Evolutionary conservation across 2,329 filamentous ascomycete genomes (phyloP), one percentile per base, ranked within the genome.

Genomic region (Xylariaceae sp.): DNA sequence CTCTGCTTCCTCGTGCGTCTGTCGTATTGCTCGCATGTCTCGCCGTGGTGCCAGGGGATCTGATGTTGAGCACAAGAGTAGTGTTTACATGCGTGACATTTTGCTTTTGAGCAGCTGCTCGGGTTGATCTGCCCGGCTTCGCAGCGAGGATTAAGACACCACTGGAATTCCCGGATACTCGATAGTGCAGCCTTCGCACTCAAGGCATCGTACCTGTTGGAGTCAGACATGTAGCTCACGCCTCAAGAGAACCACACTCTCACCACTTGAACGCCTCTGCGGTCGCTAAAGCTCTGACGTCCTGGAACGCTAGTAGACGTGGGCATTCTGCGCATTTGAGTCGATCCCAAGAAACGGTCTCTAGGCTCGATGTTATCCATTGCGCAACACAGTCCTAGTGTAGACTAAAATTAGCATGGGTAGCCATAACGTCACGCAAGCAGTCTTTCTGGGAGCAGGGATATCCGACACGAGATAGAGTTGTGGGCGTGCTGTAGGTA

Each of bases 21-120:
- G 29, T 67, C 62, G 42, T 64, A 67, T 34, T 64, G 50, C 1
- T 56, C 53, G 47, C 66, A 69, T 0, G 63, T 66, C 39, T 65
- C 60, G 6, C 58, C 57, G 3, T 44, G 46, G 34, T 69, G 66
- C 63, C 65, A 67, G 4, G 59, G 59, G 1, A 67, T 45, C 17
- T 60, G 50, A 48, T 69, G 66, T 2, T 41, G 44, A 15, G 63
- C 51, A 44, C 66, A 69, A 13, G 62, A 53, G 1, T 42, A 41
- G 3, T 50, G 50, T n/a, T 45, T 47, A 43, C 66, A 68, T 3
- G 41, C 56, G 19, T 56, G 28, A 40, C 65, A 68, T 38, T 50
- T 55, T 39, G 63, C 61, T 39, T 52, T 55, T 2, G 57, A 39
- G 38, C 66, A 67, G 1, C 41, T 45, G 8, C 37, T 34, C 9